Conservation (phyloP, 106 monocot species). For the Narthecium ossifragum region DNA sequence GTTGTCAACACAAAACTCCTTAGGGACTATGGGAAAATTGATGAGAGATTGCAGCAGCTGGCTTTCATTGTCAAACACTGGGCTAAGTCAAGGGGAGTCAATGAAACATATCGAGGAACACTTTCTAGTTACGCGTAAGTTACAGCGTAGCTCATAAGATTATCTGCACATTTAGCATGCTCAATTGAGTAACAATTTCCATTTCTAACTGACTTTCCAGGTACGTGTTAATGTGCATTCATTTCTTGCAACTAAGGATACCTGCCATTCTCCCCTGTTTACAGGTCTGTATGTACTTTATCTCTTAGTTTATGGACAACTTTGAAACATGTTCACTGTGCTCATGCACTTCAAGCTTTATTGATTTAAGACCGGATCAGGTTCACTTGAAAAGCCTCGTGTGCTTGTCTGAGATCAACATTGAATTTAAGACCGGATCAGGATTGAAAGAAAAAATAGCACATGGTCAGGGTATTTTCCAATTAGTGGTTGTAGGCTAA, state of each 20-base stretch:
- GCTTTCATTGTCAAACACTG: slow-evolving; percentile 96
- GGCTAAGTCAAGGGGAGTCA: slow-evolving; percentile 89
- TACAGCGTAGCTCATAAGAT: neutral
- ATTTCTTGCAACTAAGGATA: slow-evolving; percentile 75
- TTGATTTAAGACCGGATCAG: no score
- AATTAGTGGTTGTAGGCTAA: no score
- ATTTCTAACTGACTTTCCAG: slow-evolving; percentile 25
- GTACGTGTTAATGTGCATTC: slow-evolving; percentile 98
- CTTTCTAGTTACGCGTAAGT: slow-evolving; percentile 99
- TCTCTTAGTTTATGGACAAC: no score
- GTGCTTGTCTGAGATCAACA: no score
- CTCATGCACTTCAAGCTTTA: no score
- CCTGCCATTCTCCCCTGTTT: slow-evolving; percentile 96
- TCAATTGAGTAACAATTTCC: neutral
- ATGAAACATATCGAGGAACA: slow-evolving; percentile 97
- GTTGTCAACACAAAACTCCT: slow-evolving; percentile 97
- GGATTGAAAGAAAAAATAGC: no score
- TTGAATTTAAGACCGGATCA: no score
- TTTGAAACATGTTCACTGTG: no score
- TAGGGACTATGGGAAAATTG: slow-evolving; percentile 85
- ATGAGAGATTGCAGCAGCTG: slow-evolving; percentile 74
- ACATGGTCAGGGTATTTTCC: no score
- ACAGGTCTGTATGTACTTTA: slow-evolving; percentile 64
- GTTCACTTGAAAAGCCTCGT: no score
- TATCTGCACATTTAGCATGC: no score